Evolutionary conservation across 192 early-diverging fungal genomes (phyloP).

Genomic region (Coemansia sp.): DNA sequence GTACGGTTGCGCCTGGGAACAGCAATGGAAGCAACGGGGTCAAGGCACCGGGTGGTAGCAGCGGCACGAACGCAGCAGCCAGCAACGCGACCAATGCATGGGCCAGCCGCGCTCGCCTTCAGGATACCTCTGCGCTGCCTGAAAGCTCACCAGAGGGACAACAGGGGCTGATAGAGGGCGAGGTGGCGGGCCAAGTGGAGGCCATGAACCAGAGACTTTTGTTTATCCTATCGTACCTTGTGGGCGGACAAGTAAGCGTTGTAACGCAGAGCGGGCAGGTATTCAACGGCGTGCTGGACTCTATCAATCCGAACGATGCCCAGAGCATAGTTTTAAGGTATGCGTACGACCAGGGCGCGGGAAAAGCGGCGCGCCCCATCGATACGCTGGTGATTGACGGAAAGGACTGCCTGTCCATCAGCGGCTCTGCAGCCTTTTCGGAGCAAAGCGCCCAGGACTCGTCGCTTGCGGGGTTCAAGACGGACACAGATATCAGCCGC

Average conservation of each 20-base stretch:
- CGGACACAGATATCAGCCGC: constrained; percentile 86
- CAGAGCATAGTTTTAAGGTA: constrained; percentile 50
- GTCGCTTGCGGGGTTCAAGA: constrained; percentile 61
- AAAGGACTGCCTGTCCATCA: constrained; percentile 38
- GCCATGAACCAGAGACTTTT: constrained; percentile 45
- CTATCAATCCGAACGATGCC: constrained; percentile 50
- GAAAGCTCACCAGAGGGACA: neutral
- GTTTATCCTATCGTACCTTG: constrained; percentile 39
- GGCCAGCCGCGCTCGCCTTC: constrained; percentile 1
- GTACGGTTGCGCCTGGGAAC: constrained; percentile 4
- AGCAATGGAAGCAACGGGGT: constrained; percentile 4
- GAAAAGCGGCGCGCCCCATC: constrained; percentile 26
- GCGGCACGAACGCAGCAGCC: neutral
- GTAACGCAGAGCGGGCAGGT: constrained; percentile 15
- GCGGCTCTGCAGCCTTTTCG: constrained; percentile 23
- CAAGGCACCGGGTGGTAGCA: neutral
- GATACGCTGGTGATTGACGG: constrained; percentile 43
- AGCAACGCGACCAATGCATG: neutral
- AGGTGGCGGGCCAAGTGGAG: constrained; percentile 40
- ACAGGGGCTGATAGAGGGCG: constrained; percentile 40
- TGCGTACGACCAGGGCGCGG: constrained; percentile 24
- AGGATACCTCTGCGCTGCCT: neutral
- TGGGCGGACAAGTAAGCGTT: constrained; percentile 42
- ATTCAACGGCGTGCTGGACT: constrained; percentile 37
- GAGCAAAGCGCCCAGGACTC: constrained; percentile 11